Conservation (phyloP, 108 stramenopile genomes). For the Licmophora abbreviata region DNA sequence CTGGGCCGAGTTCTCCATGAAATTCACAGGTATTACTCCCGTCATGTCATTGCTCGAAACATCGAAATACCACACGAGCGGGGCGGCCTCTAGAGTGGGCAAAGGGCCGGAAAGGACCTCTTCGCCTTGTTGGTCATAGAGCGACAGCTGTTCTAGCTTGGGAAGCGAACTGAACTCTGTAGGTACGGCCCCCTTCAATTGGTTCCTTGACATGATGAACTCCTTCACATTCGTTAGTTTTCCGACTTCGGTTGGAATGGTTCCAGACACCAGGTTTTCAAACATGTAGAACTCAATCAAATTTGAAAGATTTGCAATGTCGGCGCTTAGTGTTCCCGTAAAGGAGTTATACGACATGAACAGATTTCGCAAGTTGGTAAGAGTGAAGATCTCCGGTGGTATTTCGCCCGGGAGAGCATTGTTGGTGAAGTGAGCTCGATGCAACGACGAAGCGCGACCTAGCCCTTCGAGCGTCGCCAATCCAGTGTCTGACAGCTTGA, state of each 20-base stretch:
- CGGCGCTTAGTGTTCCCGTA: conserved; percentile 23
- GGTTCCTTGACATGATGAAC: conserved; percentile 25
- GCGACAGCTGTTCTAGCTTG: conserved; percentile 29
- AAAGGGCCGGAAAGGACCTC: conserved; percentile 38
- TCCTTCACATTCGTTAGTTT: background rate
- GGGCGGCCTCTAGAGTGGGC: conserved; percentile 39
- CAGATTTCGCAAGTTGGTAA: conserved; percentile 28
- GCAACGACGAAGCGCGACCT: conserved; percentile 18
- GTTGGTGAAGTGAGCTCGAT: conserved; percentile 27
- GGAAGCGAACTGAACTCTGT: conserved; percentile 26
- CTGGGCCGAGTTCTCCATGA: conserved; percentile 23
- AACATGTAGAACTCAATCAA: conserved; percentile 36
- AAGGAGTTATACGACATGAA: conserved; percentile 42
- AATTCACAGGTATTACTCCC: conserved; percentile 51
- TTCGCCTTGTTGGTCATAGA: conserved; percentile 24
- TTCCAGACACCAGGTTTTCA: conserved; percentile 20
- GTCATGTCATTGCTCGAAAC: conserved; percentile 49
- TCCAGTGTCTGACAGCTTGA: conserved; percentile 51
- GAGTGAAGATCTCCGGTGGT: conserved; percentile 27
- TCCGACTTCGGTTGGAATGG: conserved; percentile 10
- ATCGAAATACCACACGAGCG: conserved; percentile 40
- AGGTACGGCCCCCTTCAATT: conserved; percentile 35
- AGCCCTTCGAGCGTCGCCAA: conserved; percentile 24
- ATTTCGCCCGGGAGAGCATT: conserved; percentile 28
- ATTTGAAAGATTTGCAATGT: conserved; percentile 29